Percentiles rank a stretch among this genome's conserved stretches.
phyloP scores from a whole-genome alignment of 2,329 filamentous ascomycete species.

The Fusarium buxicola region DNA sequence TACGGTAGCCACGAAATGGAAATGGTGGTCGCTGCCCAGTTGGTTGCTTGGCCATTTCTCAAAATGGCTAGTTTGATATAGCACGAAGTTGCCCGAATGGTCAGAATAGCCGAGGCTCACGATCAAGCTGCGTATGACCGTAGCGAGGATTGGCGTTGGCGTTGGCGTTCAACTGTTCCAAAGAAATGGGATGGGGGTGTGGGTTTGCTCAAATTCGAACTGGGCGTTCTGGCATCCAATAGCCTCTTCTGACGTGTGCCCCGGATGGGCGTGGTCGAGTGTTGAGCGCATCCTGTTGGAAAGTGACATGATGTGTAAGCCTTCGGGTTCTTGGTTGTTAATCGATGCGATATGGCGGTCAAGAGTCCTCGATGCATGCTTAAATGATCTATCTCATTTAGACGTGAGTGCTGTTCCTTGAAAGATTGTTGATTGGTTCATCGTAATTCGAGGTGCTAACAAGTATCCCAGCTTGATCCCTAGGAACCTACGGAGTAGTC shows the following conservation, averaged over 20 bases:
- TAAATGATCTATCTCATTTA: neutral
- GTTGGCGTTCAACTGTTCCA: constrained; percentile 22
- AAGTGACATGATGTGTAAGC: neutral
- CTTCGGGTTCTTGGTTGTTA: neutral
- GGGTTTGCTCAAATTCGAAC: constrained; percentile 7
- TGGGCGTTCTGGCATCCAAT: constrained; percentile 1
- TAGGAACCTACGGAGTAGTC: no score
- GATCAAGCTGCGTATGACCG: constrained; percentile 15
- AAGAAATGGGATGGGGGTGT: constrained; percentile 21
- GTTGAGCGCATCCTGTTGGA: neutral
- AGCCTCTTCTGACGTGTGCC: neutral
- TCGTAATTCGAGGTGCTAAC: neutral
- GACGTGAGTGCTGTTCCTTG: no score
- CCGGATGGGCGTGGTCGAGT: neutral
- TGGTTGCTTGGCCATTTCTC: neutral
- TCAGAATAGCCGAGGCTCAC: neutral
- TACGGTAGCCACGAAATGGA: neutral
- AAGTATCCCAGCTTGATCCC: no score
- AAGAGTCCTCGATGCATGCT: neutral
- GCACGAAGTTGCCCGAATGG: neutral
- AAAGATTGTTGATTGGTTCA: constrained; percentile 2
- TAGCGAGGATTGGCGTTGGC: constrained; percentile 19
- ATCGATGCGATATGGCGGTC: constrained; percentile 2
- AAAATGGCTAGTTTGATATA: neutral
- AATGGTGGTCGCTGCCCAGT: neutral